These are phyloP conservation scores for Penicillium sp. DNA, from an alignment of 2,329 filamentous ascomycete species.

Conservation along the genomic window DNA sequence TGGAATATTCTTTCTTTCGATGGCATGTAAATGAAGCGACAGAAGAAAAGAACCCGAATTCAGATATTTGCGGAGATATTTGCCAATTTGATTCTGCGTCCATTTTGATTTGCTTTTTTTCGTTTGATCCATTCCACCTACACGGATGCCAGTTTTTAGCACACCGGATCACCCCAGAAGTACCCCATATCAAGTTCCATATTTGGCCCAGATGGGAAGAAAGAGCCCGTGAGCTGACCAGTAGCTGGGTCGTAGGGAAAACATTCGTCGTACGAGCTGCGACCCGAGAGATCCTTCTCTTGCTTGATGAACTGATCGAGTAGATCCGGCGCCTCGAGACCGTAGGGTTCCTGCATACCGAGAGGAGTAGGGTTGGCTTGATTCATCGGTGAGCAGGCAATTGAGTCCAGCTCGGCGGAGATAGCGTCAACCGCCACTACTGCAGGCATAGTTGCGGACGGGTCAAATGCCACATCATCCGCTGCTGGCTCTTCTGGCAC, in stretches of 20 bases:
- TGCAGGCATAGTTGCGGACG: slow-evolving; percentile 13
- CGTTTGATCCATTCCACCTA: background rate
- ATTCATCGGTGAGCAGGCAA: slow-evolving; percentile 27
- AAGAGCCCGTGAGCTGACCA: slow-evolving; percentile 39
- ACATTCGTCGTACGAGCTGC: slow-evolving; percentile 30
- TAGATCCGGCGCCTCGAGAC: slow-evolving; percentile 26
- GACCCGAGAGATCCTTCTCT: slow-evolving; percentile 25
- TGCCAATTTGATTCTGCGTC: slow-evolving; percentile 4
- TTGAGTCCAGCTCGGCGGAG: slow-evolving; percentile 22
- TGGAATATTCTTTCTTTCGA: background rate
- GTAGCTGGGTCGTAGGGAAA: slow-evolving; percentile 37
- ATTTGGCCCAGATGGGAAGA: slow-evolving; percentile 33
- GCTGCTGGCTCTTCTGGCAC: slow-evolving; percentile 8
- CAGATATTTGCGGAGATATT: slow-evolving; percentile 1
- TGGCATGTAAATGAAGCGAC: slow-evolving; percentile 8
- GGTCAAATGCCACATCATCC: slow-evolving; percentile 21
- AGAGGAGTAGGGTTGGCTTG: slow-evolving; percentile 20
- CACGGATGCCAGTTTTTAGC: slow-evolving; percentile 5
- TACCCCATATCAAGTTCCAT: slow-evolving; percentile 34
- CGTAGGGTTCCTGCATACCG: slow-evolving; percentile 15
- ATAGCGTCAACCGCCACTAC: slow-evolving; percentile 13
- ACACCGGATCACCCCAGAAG: slow-evolving; percentile 33
- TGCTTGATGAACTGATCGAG: slow-evolving; percentile 27
- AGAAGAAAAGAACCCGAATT: slow-evolving; percentile 4
- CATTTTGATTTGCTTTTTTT: background rate